phyloP scores from a whole-genome alignment of 345 rosid species.

The Populus euphratica region DNA sequence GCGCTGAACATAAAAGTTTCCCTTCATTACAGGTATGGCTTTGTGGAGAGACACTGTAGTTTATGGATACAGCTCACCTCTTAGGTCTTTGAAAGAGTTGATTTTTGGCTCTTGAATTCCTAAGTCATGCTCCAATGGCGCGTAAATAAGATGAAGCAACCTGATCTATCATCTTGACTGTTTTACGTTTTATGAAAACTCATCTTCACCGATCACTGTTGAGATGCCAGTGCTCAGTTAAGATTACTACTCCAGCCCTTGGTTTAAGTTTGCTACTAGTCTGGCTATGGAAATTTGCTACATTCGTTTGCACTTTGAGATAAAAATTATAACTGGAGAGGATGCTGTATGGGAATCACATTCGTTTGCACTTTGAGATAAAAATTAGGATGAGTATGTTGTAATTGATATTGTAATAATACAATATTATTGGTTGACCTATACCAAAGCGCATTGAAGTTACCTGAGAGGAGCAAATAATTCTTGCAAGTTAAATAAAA shows the following conservation, averaged over 20 bases:
- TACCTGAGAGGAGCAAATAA: not conserved
- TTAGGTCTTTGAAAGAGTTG: slow-evolving; percentile 61
- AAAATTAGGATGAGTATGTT: not conserved
- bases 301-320: not conserved
- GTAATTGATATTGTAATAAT: not conserved
- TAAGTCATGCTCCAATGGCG: not conserved
- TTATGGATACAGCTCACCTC: slow-evolving; percentile 58
- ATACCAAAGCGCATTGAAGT: not conserved
- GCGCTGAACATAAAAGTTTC: not conserved
- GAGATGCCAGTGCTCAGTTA: not conserved
- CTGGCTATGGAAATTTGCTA: not conserved
- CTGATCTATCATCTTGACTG: not conserved
- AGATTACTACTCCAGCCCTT: not conserved
- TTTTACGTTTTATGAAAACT: not conserved
- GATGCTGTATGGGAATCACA: not conserved
- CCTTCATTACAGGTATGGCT: slow-evolving; percentile 50
- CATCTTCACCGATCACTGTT: not conserved
- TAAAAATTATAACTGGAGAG: not conserved
- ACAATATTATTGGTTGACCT: not conserved
- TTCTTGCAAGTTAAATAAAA: not conserved
- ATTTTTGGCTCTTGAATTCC: slow-evolving; percentile 37
- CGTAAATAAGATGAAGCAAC: slow-evolving; percentile 3
- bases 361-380: not conserved
- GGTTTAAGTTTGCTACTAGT: not conserved
- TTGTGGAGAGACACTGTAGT: slow-evolving; percentile 70